Evolutionary conservation across 2,329 filamentous ascomycete genomes (phyloP).

Genomic region (Penicillium sp.): DNA sequence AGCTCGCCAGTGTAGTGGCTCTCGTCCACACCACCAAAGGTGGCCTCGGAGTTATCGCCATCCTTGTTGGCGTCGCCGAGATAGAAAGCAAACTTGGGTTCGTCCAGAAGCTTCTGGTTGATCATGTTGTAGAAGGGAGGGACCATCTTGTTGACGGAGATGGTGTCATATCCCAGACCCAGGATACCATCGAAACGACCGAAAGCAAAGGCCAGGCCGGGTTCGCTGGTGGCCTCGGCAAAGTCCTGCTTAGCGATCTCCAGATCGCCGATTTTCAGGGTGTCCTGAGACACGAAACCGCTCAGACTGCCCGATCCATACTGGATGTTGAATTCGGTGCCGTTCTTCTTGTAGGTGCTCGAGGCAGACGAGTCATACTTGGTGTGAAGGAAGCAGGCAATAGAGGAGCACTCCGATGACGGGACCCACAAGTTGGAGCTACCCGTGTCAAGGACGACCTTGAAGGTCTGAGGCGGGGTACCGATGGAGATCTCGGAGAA

Average conservation of each 20-base stretch:
- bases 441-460: constrained; percentile 96
- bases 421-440: constrained; percentile 99
- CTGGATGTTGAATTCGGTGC: constrained; percentile 83
- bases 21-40: constrained; percentile 86
- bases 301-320: constrained; percentile 94
- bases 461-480: constrained; percentile 90
- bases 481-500: constrained; percentile 96
- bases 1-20: constrained; percentile 81
- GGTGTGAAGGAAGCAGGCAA: constrained; percentile 94
- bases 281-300: constrained; percentile 90
- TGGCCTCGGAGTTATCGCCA: constrained; percentile 75
- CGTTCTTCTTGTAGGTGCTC: constrained; percentile 91
- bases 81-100: constrained; percentile 96
- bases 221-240: constrained; percentile 92
- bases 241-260: constrained; percentile 88
- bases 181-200: constrained; percentile 96
- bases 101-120: constrained; percentile 82
- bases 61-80: constrained; percentile 72
- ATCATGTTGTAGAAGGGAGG: constrained; percentile 97
- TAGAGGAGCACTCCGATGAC: constrained; percentile 83
- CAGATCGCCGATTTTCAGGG: constrained; percentile 81
- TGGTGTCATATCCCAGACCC: constrained; percentile 89
- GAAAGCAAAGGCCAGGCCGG: constrained; percentile 95
- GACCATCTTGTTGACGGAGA: constrained; percentile 93
- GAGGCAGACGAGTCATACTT: constrained; percentile 94